Conservation (phyloP, 768 basidiomycete species). For the Termitomyces titanicus region DNA sequence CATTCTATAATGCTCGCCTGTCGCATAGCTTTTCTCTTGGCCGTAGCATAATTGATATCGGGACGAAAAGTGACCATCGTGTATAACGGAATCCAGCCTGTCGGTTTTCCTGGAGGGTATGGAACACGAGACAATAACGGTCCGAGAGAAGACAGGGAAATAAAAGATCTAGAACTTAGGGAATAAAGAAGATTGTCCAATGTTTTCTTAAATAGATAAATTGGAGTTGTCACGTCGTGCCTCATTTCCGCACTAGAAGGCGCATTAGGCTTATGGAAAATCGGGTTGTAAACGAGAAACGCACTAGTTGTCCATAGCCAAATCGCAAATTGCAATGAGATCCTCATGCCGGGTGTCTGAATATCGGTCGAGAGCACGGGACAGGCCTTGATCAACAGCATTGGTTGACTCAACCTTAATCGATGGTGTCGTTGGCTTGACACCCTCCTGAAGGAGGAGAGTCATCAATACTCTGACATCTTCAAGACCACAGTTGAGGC, state of each 20-base stretch:
- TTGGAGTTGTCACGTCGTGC: slow-evolving; percentile 79
- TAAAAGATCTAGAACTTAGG: slow-evolving; percentile 48
- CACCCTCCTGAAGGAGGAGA: slow-evolving; percentile 67
- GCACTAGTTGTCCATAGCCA: slow-evolving; percentile 97
- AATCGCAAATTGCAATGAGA: slow-evolving; percentile 83
- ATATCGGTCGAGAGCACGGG: slow-evolving; percentile 70
- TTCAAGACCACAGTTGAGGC: slow-evolving; percentile 95
- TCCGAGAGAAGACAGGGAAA: slow-evolving; percentile 43
- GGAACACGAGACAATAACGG: slow-evolving; percentile 46
- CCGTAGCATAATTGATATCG: slow-evolving; percentile 88
- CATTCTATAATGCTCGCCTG: slow-evolving; percentile 64
- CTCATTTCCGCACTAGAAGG: slow-evolving; percentile 85
- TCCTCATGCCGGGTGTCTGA: slow-evolving; percentile 82
- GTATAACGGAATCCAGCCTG: slow-evolving; percentile 91
- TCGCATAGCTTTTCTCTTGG: slow-evolving; percentile 60
- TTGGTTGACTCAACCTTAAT: slow-evolving; percentile 25
- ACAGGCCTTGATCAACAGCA: slow-evolving; percentile 53
- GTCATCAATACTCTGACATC: slow-evolving; percentile 88
- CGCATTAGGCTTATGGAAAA: slow-evolving; percentile 13
- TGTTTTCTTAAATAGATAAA: slow-evolving; percentile 75
- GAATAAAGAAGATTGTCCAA: slow-evolving; percentile 73
- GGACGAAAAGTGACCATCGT: slow-evolving; percentile 98
- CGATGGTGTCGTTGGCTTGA: slow-evolving; percentile 43
- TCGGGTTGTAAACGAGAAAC: slow-evolving; percentile 28
- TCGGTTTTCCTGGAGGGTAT: slow-evolving; percentile 56